Conservation (phyloP, 495 filamentous ascomycete species). For the Penicillium egyptiacum region DNA sequence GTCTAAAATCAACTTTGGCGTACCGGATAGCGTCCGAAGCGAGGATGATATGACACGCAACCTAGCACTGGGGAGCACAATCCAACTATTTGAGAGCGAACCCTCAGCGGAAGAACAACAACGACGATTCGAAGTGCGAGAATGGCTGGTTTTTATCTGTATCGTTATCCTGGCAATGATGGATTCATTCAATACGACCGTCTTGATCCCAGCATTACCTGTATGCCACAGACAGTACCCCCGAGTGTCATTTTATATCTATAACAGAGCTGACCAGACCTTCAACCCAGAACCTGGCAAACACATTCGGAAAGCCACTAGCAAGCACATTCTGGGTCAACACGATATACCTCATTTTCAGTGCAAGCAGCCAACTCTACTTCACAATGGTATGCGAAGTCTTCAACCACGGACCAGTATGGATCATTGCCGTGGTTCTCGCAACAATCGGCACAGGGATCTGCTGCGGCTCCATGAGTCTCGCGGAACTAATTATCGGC, state of each 20-base stretch:
- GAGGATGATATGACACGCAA: slow-evolving; percentile 18
- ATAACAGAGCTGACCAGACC: slow-evolving; percentile 15
- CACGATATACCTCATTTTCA: slow-evolving; percentile 41
- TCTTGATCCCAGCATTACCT: slow-evolving; percentile 34
- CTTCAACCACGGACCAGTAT: slow-evolving; percentile 42
- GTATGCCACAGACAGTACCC: slow-evolving; percentile 11
- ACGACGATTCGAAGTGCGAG: slow-evolving; percentile 31
- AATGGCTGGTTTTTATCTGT: slow-evolving; percentile 37
- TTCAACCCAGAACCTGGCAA: slow-evolving; percentile 28
- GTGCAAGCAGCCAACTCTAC: slow-evolving; percentile 38
- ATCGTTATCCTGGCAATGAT: slow-evolving; percentile 39
- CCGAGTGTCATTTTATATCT: not conserved
- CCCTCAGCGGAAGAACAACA: slow-evolving; percentile 10
- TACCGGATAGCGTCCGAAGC: slow-evolving; percentile 23
- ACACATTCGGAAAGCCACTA: slow-evolving; percentile 28
- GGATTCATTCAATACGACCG: slow-evolving; percentile 42
- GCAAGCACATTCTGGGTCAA: slow-evolving; percentile 43
- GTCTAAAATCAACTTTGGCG: slow-evolving; percentile 18
- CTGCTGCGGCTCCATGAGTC: slow-evolving; percentile 57
- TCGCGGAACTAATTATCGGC: slow-evolving; percentile 61
- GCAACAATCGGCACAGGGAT: slow-evolving; percentile 62
- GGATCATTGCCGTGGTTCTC: slow-evolving; percentile 51
- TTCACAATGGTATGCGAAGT: slow-evolving; percentile 44
- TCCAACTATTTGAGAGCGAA: slow-evolving; percentile 26
- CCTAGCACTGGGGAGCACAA: slow-evolving; percentile 21